Conservation (phyloP, 306 rosid genomes). For the Trifolium dubium region DNA sequence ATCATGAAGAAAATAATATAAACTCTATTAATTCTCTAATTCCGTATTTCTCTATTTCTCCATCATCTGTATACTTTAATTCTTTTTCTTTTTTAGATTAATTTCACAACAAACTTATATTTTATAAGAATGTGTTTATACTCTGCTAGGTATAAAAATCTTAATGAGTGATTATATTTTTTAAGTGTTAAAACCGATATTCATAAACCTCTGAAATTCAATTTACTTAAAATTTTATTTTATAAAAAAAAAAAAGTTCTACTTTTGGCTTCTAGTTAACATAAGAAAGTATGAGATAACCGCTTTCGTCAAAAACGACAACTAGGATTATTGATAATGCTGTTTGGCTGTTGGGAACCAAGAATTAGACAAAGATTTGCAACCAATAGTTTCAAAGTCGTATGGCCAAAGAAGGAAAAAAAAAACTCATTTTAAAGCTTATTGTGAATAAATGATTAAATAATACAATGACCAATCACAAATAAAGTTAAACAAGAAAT, state of each 20-base stretch:
- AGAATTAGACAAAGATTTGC: slow-evolving; percentile 44
- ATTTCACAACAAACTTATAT: too few relatives aligned
- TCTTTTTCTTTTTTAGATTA: too few relatives aligned
- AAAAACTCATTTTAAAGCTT: not conserved
- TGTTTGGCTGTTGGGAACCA: slow-evolving; percentile 38
- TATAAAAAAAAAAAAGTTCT: slow-evolving; percentile 35
- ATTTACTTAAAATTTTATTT: too few relatives aligned
- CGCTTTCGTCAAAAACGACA: slow-evolving; percentile 18
- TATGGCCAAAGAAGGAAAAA: slow-evolving; percentile 7
- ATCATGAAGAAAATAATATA: too few relatives aligned
- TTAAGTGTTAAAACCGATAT: too few relatives aligned
- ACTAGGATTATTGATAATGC: slow-evolving; percentile 22
- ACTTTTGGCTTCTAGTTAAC: slow-evolving; percentile 35
- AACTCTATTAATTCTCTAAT: too few relatives aligned
- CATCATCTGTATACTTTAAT: too few relatives aligned
- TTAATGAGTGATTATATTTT: too few relatives aligned
- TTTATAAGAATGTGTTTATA: too few relatives aligned
- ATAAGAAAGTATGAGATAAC: slow-evolving; percentile 17
- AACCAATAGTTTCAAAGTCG: slow-evolving; percentile 48
- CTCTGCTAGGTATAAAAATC: too few relatives aligned
- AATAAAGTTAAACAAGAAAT: slow-evolving; percentile 3
- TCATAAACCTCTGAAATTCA: too few relatives aligned
- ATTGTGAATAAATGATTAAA: slow-evolving; percentile 2
- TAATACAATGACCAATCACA: slow-evolving; percentile 5
- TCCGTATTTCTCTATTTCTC: too few relatives aligned